Evolutionary conservation across 2,329 filamentous ascomycete genomes (phyloP).

Genomic region (Colletotrichum chrysophilum): DNA sequence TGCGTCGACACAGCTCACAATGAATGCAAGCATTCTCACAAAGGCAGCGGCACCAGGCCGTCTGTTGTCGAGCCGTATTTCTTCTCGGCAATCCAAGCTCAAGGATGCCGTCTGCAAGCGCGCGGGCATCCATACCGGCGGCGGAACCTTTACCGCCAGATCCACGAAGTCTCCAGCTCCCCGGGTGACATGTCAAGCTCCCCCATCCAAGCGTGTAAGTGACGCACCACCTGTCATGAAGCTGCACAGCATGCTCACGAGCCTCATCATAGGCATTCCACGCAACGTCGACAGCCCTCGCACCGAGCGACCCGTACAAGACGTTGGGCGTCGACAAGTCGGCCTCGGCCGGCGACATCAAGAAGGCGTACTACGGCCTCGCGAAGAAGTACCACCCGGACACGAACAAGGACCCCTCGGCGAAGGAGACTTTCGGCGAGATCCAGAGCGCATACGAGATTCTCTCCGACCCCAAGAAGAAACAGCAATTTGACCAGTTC

Average conservation of each 20-base stretch:
- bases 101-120: slow-evolving; percentile 43
- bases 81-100: slow-evolving; percentile 41
- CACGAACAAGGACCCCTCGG: slow-evolving; percentile 92
- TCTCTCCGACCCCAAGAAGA: slow-evolving; percentile 91
- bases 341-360: slow-evolving; percentile 87
- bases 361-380: slow-evolving; percentile 96
- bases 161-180: slow-evolving; percentile 25
- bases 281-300: slow-evolving; percentile 56
- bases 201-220: slow-evolving; percentile 25
- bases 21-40: slow-evolving; percentile 53
- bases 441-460: slow-evolving; percentile 95
- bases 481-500: slow-evolving; percentile 88
- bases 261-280: slow-evolving; percentile 56
- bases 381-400: slow-evolving; percentile 98
- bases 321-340: slow-evolving; percentile 83
- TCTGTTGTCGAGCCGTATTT: slow-evolving; percentile 41
- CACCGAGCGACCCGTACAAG: slow-evolving; percentile 82
- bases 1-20: slow-evolving; percentile 31
- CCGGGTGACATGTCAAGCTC: slow-evolving; percentile 31
- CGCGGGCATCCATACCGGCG: slow-evolving; percentile 24
- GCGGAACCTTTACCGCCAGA: slow-evolving; percentile 9
- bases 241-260: not conserved
- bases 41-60: slow-evolving; percentile 53
- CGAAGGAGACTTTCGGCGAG: slow-evolving; percentile 94
- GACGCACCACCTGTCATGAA: not conserved